Percentiles rank a stretch among this genome's conserved stretches.
Conservation (phyloP, 1,284 basidiomycete genomes). For the Heterobasidion parviporum region DNA sequence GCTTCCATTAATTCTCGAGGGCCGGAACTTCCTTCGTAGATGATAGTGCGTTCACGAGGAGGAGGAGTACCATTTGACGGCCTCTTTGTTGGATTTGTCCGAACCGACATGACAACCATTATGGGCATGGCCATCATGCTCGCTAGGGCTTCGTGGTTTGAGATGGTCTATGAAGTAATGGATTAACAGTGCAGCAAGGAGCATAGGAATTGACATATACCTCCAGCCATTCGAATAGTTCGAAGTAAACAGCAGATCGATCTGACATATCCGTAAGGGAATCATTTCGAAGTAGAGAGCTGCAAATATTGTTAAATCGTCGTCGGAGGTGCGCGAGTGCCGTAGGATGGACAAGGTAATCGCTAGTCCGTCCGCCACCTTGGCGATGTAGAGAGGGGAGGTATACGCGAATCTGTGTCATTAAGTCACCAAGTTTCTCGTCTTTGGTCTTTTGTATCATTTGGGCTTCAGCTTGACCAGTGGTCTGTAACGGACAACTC, state of each 20-base stretch:
- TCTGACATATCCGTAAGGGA: constrained; percentile 90
- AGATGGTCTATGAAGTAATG: constrained; percentile 55
- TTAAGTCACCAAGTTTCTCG: constrained; percentile 55
- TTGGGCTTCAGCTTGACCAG: constrained; percentile 71
- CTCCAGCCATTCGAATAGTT: constrained; percentile 86
- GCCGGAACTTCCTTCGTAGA: constrained; percentile 83
- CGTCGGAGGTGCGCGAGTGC: constrained; percentile 82
- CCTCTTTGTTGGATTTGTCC: constrained; percentile 48
- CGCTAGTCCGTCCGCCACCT: constrained; percentile 69
- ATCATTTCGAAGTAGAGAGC: constrained; percentile 79
- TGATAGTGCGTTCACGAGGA: constrained; percentile 66
- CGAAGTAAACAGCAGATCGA: constrained; percentile 78
- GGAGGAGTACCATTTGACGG: constrained; percentile 32
- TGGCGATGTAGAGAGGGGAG: constrained; percentile 71
- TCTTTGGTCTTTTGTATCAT: constrained; percentile 67
- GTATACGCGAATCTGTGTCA: constrained; percentile 66
- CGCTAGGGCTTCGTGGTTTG: constrained; percentile 82
- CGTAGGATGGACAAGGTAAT: constrained; percentile 84
- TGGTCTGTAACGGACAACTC: constrained; percentile 37
- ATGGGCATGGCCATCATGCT: constrained; percentile 96
- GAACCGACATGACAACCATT: constrained; percentile 73
- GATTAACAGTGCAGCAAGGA: constrained; percentile 4
- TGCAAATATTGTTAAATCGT: constrained; percentile 81
- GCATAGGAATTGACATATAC: constrained; percentile 31
- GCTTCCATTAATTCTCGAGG: constrained; percentile 86